Evolutionary conservation across 164 flowering plant species (phyloP), one percentile per base, ranked within the genome.

Genomic region (Aristolochia fimbriata): DNA sequence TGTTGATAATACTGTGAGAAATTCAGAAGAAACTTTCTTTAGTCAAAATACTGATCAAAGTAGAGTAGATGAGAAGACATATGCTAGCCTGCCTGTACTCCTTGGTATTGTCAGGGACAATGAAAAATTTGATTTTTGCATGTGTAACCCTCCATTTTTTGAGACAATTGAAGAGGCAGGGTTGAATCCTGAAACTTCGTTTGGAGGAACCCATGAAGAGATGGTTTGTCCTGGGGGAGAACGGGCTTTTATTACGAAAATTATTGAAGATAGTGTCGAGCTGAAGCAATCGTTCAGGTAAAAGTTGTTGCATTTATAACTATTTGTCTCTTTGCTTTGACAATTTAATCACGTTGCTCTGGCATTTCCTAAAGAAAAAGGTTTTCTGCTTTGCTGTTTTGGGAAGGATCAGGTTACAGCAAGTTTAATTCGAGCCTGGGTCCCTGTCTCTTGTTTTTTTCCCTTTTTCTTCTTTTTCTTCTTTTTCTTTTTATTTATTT

Each of bases 101-200:
- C 43, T 81, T 54, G 89, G 86, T 30, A 87, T 86, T 16, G 82
- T 88, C 30, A 80, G 66, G 74, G 85, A 85, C 65, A 87, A 75
- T 60, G 97, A 93, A 71, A 73, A 56, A 37, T 90, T 86, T 77
- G 97, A 93, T 66, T 93, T 93, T 66, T 93, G 99, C 74, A 90
- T 93, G 97, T 93, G 96, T 59, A 93, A 93, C 73, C 99, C 99
- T 68, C 99, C 99, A 33, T 93, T 93, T 77, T 93, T 93, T 70
- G 89, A 83, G 69, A 76, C 74, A 68, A 84, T 93, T 69, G 87
- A 77, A 55, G 87, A 86, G 77, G 96, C 95, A 13, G 94, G 97
- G 57, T 63, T 79, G n/a, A 93, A 93, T 66, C 99, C 97, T 23
- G 90, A 78, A 79, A 90, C 97, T 59, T 79, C 99, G 15, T 93